phyloP scores from a whole-genome alignment of 2,329 filamentous ascomycete species.

The Xylaria sp. region DNA sequence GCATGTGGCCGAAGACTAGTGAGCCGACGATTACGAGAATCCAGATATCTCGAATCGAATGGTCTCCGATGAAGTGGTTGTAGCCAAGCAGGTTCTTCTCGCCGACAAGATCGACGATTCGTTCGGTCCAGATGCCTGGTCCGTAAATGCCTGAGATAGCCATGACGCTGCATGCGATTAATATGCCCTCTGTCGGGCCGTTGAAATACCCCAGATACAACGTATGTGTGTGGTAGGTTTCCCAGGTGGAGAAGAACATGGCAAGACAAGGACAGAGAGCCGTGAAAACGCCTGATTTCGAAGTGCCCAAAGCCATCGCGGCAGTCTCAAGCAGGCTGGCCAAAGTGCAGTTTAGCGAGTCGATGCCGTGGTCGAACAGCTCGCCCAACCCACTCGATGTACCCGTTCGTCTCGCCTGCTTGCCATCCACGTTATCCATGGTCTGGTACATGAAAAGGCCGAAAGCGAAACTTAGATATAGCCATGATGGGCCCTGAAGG shows the following conservation, averaged over 20 bases:
- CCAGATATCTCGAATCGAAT: constrained; percentile 90
- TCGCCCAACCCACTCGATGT: constrained; percentile 95
- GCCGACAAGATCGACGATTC: constrained; percentile 76
- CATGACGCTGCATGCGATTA: constrained; percentile 90
- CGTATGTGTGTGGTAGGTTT: constrained; percentile 98
- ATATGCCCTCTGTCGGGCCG: constrained; percentile 92
- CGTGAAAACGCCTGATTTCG: constrained; percentile 87
- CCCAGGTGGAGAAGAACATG: constrained; percentile 99
- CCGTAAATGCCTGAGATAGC: constrained; percentile 87
- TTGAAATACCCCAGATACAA: constrained; percentile 97
- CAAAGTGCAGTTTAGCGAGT: constrained; percentile 96
- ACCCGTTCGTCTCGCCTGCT: constrained; percentile 93
- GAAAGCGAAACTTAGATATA: constrained; percentile 95
- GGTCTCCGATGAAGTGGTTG: constrained; percentile 71
- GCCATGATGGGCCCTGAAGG: constrained; percentile 81
- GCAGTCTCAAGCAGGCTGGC: constrained; percentile 91
- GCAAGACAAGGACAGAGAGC: constrained; percentile 90
- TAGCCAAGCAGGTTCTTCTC: constrained; percentile 63
- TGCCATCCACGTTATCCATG: constrained; percentile 98
- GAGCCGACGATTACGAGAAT: constrained; percentile 74
- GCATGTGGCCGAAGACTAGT: constrained; percentile 79
- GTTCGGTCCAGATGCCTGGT: constrained; percentile 84
- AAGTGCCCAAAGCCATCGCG: constrained; percentile 90
- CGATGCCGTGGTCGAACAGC: constrained; percentile 98
- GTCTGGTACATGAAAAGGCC: constrained; percentile 99